Evolutionary conservation across 2,329 filamentous ascomycete genomes (phyloP), one percentile per base, ranked within the genome.

Genomic region (Teratosphaeria zuluensis): DNA sequence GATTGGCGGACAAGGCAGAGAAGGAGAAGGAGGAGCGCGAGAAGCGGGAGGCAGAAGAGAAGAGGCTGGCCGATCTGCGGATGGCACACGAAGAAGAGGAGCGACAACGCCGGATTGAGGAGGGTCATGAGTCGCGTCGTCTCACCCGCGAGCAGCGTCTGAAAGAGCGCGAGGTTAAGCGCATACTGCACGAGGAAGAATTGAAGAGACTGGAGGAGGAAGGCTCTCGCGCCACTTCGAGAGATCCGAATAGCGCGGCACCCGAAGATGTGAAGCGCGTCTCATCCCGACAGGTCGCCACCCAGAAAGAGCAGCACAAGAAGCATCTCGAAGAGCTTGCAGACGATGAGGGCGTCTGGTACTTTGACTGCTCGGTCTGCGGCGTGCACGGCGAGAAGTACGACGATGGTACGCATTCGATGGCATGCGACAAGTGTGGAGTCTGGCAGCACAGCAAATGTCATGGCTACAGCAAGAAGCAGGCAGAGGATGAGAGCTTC

Each of bases 391-490:
- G 94, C 24, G 87, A 95, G 66, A 89, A 96, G 60, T 69, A 85
- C 61, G 94, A 99, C 67, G 94, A 97, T 71, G 94, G 94, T 38
- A 87, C 90, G 7, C 92, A 96, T 70, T 96, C 91, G 71, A 86
- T 99, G 63, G 89, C 92, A 31, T 99, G 94, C 74, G 94, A 99
- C 70, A 86, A 81, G 65, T 99, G 94, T 78, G 95, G 87, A 70
- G 87, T 95, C 54, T 99, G 94, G 94, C 92, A 97, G 72, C 94
- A 99, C 70, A 95, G 91, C 78, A 90, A 88, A 67, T 99, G 94
- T 70, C 82, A 96, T 60, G 87, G 86, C 48, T 88, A 97, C 63
- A 82, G 83, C 53, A 83, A 95, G 66, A 77, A 81, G 60, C 88
- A 92, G 62, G 92, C 91, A 0, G 92, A 96, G 63, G 81, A 85